Evolutionary conservation across 257 asterid species (phyloP).

Genomic region (Fraxinus quadrangulata): DNA sequence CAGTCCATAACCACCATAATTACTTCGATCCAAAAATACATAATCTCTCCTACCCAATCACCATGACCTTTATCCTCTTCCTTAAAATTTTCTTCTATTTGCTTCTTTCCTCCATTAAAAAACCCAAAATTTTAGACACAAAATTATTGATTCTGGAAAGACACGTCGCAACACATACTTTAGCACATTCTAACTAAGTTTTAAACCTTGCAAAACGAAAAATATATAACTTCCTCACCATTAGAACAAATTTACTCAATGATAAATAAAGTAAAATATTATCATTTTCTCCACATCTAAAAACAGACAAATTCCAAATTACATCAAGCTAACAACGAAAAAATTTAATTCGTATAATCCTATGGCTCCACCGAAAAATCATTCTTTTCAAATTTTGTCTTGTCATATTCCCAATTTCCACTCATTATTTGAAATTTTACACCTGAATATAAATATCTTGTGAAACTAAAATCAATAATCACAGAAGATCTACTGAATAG

Average conservation of each 20-base stretch:
- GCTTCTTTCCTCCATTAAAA: neutral
- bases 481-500: neutral
- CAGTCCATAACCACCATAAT: neutral
- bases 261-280: neutral
- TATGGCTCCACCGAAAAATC: neutral
- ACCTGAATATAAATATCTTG: neutral
- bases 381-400: too few relatives aligned
- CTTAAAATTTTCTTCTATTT: neutral
- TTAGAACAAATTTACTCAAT: constrained; percentile 6
- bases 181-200: neutral
- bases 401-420: neutral
- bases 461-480: neutral
- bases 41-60: neutral
- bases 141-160: neutral
- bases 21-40: neutral
- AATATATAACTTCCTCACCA: constrained; percentile 1
- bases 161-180: neutral
- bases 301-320: neutral
- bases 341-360: neutral
- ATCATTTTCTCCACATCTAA: neutral
- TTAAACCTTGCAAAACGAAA: neutral
- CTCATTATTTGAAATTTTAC: neutral
- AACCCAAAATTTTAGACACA: neutral
- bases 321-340: constrained; percentile 11
- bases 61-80: neutral